Evolutionary conservation across 768 basidiomycete genomes (phyloP).

Genomic region (Lactarius hengduanensis): DNA sequence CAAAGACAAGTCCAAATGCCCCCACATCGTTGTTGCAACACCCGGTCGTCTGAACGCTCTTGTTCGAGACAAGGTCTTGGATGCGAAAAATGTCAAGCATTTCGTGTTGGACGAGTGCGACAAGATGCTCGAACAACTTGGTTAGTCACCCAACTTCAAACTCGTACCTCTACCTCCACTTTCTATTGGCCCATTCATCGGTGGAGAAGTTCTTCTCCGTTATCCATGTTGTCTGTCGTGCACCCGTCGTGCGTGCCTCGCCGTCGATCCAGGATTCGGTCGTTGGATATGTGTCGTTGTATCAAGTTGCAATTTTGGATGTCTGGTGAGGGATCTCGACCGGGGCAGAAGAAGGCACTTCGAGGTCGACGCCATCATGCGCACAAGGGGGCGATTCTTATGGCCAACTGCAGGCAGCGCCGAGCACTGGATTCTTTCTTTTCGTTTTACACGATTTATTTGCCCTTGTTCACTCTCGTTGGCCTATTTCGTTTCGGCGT

Average conservation of each 20-base stretch:
- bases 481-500: constrained; percentile 48
- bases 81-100: constrained; percentile 96
- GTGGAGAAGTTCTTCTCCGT: constrained; percentile 44
- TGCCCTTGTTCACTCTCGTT: constrained; percentile 52
- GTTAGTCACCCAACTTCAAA: constrained; percentile 94
- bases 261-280: constrained; percentile 29
- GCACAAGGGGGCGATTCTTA: constrained; percentile 16
- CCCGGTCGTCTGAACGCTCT: constrained; percentile 97
- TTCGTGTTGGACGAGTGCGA: constrained; percentile 99
- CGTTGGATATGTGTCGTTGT: constrained; percentile 27
- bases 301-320: constrained; percentile 20
- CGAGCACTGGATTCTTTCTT: constrained; percentile 23
- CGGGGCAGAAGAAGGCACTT: constrained; percentile 22
- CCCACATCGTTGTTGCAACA: constrained; percentile 98
- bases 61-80: constrained; percentile 90
- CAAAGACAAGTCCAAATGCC: constrained; percentile 95
- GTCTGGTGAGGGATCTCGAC: constrained; percentile 16
- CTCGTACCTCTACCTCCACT: constrained; percentile 42
- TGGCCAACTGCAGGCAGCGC: constrained; percentile 22
- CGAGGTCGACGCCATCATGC: constrained; percentile 24
- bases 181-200: constrained; percentile 31
- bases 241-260: constrained; percentile 27
- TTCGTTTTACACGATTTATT: constrained; percentile 40
- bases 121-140: constrained; percentile 99
- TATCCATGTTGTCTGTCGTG: constrained; percentile 45